Base-by-base conservation (phyloP, 2,329 filamentous ascomycete genomes). In the Orbilia blumenaviensis region DNA sequence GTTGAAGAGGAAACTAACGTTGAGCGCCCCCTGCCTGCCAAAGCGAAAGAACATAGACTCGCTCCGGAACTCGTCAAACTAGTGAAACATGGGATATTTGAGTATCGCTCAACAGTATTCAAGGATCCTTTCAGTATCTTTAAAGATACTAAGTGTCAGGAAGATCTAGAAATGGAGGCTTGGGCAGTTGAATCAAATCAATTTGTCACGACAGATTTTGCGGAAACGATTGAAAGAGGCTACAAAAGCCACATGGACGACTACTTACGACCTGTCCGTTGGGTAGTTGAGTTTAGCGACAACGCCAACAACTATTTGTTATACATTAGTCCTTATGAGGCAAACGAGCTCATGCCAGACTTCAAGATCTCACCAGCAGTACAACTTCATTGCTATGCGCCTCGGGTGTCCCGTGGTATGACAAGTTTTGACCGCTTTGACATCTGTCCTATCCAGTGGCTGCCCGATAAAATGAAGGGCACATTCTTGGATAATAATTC, bases 291-390 rank as follows among this genome's bases (percentile, higher is more conserved):
- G 18, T 38, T 60, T 48, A 14, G 21, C 9, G 9, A 9, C 3
- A 14, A 52, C 32, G 41, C 36, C 29, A 0, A 52, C 8, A 10
- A 5, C 8, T 2, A 32, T 34, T 21, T 79, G 6, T 23, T 79
- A 0, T 81, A 91, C 27, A 84, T 91, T 78, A 91, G 88, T 77
- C 87, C 88, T 0, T 87, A 82, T 29, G 90, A 92, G 78, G 89
- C 88, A 0, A 84, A 91, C 2, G 16, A 81, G 1, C 81, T 91
- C 0, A 78, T 88, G 0, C 76, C 82, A 0, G 5, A 36, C 0
- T 85, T 91, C 1, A 63, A 78, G 0, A n/a, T 58, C 0, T 84
- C 0, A 61, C 68, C 0, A 38, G 77, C 4, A 84, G 86, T 0
- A 79, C 81, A 0, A 4, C 79, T 91, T 52, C 86, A 87, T 78